A percentile compares a stretch with the other conserved stretches of the same genome.
Conservation (phyloP, 1,284 basidiomycete genomes). For the Sanghuangporus weigelae region DNA sequence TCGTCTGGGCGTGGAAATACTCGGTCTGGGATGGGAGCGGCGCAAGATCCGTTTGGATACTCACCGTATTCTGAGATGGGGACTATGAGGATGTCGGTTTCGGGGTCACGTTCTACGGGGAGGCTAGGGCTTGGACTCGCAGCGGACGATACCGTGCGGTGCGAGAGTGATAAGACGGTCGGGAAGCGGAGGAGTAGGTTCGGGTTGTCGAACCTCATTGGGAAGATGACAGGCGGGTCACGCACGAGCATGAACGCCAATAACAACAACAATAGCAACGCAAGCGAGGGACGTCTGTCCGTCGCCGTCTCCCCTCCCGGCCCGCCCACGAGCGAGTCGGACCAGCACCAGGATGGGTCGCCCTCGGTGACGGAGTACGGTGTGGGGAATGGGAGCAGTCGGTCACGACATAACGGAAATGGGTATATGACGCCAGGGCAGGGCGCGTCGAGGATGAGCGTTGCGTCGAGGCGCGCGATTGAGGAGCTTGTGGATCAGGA, state of each 20-base stretch:
- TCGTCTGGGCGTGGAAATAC: constrained; percentile 24
- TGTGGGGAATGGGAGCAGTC: constrained; percentile 10
- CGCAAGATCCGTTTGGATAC: constrained; percentile 14
- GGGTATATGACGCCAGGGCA: not conserved
- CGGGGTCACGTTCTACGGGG: constrained; percentile 45
- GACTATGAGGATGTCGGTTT: constrained; percentile 29
- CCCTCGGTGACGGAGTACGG: constrained; percentile 14
- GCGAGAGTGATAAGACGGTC: constrained; percentile 26
- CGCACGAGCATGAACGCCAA: not conserved
- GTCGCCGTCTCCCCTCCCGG: not conserved
- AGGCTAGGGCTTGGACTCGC: constrained; percentile 41
- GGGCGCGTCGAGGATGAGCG: constrained; percentile 43
- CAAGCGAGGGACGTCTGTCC: constrained; percentile 2
- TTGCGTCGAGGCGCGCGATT: constrained; percentile 61
- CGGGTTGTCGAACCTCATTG: constrained; percentile 57
- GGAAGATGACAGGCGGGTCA: constrained; percentile 31
- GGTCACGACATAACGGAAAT: constrained; percentile 12
- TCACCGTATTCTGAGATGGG: constrained; percentile 31
- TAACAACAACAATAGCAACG: not conserved
- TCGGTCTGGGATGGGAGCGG: constrained; percentile 4
- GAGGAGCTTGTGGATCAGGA: constrained; percentile 77
- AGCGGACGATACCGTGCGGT: not conserved
- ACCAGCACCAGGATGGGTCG: constrained; percentile 10
- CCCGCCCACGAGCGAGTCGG: constrained; percentile 5
- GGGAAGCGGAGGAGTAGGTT: constrained; percentile 68